Conservation (phyloP, 2,329 filamentous ascomycete species). For the Arthrobotrys pseudoclavata region DNA sequence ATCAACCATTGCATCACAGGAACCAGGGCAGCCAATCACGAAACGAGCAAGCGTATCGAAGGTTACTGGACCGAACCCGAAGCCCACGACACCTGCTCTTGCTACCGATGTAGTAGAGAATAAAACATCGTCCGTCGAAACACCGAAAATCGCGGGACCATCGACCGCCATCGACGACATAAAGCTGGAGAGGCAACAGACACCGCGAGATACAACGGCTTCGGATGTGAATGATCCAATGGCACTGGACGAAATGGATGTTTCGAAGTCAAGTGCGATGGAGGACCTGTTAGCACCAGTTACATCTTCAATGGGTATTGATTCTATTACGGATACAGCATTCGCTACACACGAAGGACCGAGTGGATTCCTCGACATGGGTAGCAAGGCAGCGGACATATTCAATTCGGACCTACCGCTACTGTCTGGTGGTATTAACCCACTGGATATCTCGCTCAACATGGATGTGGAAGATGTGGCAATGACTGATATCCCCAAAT, state of each 20-base stretch:
- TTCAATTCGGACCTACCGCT: conserved; percentile 43
- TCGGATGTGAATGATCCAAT: conserved; percentile 27
- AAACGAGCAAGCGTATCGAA: conserved; percentile 29
- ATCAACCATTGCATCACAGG: conserved; percentile 43
- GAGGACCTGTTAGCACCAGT: conserved; percentile 45
- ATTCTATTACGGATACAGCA: conserved; percentile 44
- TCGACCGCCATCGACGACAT: conserved; percentile 10
- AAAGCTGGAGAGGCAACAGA: conserved; percentile 33
- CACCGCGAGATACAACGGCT: conserved; percentile 12
- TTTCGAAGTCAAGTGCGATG: conserved; percentile 25
- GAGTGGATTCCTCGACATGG: conserved; percentile 28
- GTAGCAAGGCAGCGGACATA: conserved; percentile 26
- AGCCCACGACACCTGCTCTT: conserved; percentile 31
- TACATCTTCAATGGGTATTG: conserved; percentile 42
- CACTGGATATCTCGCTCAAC: conserved; percentile 55
- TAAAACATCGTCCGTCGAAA: conserved; percentile 31
- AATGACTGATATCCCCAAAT: conserved; percentile 40
- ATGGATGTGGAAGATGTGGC: conserved; percentile 51
- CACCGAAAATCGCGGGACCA: conserved; percentile 26
- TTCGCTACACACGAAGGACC: conserved; percentile 34
- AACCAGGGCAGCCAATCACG: conserved; percentile 5
- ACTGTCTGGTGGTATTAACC: conserved; percentile 53
- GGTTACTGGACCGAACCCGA: conserved; percentile 24
- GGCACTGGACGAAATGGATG: conserved; percentile 38
- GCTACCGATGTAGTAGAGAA: conserved; percentile 26